Evolutionary conservation across 1,139 yeast species (phyloP).

Genomic region (Candida sojae): DNA sequence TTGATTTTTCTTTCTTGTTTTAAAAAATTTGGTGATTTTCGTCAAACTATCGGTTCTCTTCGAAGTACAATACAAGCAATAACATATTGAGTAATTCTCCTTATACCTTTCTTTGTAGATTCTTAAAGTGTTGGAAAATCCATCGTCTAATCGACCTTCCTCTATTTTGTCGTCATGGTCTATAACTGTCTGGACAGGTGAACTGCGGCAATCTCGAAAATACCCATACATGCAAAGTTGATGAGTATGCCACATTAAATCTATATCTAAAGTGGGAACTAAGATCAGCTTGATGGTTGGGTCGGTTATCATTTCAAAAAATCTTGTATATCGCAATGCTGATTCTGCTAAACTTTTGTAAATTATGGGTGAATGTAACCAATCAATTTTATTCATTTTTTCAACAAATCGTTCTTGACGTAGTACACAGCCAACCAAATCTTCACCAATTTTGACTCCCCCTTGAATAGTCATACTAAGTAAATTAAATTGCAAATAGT

Average conservation of each 20-base stretch:
- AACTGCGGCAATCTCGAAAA: constrained; percentile 19
- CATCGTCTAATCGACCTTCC: constrained; percentile 11
- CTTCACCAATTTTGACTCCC: constrained; percentile 22
- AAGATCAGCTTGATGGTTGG: constrained; percentile 13
- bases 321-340: constrained; percentile 26
- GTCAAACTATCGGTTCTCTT: constrained; percentile 1
- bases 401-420: constrained; percentile 32
- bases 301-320: constrained; percentile 16
- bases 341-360: constrained; percentile 21
- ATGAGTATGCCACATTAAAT: constrained; percentile 43
- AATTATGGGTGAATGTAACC: constrained; percentile 26
- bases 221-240: constrained; percentile 29
- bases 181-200: constrained; percentile 11
- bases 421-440: constrained; percentile 31
- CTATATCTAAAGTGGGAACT: constrained; percentile 42
- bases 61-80: constrained; percentile 16
- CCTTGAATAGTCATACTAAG: constrained; percentile 19
- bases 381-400: constrained; percentile 30
- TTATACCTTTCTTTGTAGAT: constrained; percentile 12
- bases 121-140: constrained; percentile 16
- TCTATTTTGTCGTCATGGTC: constrained; percentile 18
- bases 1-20: constrained; percentile 1
- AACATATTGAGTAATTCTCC: constrained; percentile 17
- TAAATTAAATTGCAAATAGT: constrained; percentile 21
- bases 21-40: constrained; percentile 1